Evolutionary conservation across 1,284 basidiomycete species (phyloP).

Genomic region (Apiotrichum gamsii): DNA sequence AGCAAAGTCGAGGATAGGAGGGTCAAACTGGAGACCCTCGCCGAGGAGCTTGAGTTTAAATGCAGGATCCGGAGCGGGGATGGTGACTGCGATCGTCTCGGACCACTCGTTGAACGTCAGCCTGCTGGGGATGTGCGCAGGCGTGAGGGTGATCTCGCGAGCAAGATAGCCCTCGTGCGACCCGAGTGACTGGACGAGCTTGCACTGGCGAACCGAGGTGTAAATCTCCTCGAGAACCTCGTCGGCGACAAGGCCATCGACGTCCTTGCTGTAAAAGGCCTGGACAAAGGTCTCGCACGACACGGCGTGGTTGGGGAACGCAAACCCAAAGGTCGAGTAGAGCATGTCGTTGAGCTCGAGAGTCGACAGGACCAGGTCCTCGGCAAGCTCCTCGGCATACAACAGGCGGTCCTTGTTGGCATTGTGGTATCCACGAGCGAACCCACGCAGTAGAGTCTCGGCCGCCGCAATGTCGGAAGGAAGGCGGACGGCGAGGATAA

Average conservation of each 20-base stretch:
- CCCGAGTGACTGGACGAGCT: slow-evolving; percentile 64
- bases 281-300: slow-evolving; percentile 68
- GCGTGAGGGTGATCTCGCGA: slow-evolving; percentile 58
- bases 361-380: slow-evolving; percentile 72
- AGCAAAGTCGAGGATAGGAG: slow-evolving; percentile 68
- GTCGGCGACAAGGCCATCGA: slow-evolving; percentile 61
- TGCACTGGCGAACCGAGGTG: slow-evolving; percentile 63
- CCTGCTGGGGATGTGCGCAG: slow-evolving; percentile 60
- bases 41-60: slow-evolving; percentile 76
- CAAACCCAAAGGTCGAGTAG: slow-evolving; percentile 51
- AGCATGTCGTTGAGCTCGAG: slow-evolving; percentile 56
- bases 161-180: slow-evolving; percentile 34
- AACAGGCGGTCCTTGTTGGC: slow-evolving; percentile 73
- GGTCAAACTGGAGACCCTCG: slow-evolving; percentile 78
- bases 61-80: slow-evolving; percentile 70
- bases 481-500: slow-evolving; percentile 73
- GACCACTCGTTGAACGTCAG: slow-evolving; percentile 79
- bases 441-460: slow-evolving; percentile 60
- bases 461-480: slow-evolving; percentile 54
- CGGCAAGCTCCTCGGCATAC: slow-evolving; percentile 70
- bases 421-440: slow-evolving; percentile 81
- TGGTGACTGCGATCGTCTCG: slow-evolving; percentile 71
- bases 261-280: slow-evolving; percentile 69
- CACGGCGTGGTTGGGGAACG: slow-evolving; percentile 57
- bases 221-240: slow-evolving; percentile 70